Conservation (phyloP, 116 monocot species). For the Phalaenopsis hybrid region DNA sequence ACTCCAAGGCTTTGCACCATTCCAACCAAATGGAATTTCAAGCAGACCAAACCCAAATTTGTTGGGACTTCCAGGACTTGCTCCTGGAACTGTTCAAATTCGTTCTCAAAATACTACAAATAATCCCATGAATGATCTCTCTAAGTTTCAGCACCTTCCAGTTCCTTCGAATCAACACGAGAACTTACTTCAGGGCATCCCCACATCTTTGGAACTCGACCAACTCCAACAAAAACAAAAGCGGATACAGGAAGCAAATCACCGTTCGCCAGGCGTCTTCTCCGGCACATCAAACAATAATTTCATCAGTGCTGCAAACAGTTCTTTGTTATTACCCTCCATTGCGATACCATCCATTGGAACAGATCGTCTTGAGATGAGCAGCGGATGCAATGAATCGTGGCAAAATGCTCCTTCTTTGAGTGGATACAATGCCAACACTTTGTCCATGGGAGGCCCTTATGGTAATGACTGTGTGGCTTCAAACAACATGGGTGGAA, state of each 20-base stretch:
- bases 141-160: conserved; percentile 33
- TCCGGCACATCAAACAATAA: conserved; percentile 21
- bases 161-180: conserved; percentile 29
- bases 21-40: conserved; percentile 37
- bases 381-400: conserved; percentile 22
- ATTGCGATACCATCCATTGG: conserved; percentile 9
- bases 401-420: conserved; percentile 29
- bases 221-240: conserved; percentile 35
- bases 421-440: conserved; percentile 19
- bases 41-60: conserved; percentile 26
- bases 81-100: conserved; percentile 40
- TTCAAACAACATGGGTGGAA: conserved; percentile 18
- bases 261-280: conserved; percentile 22
- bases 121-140: conserved; percentile 40
- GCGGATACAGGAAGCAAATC: conserved; percentile 21
- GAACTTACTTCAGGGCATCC: conserved; percentile 38
- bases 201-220: conserved; percentile 33
- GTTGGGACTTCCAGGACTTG: conserved; percentile 40
- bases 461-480: conserved; percentile 15
- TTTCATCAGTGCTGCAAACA: conserved; percentile 21
- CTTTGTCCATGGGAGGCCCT: conserved; percentile 14
- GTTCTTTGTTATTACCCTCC: conserved; percentile 24
- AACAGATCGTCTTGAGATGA: conserved; percentile 14
- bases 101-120: conserved; percentile 14
- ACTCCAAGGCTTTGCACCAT: conserved; percentile 30